Evolutionary conservation across 257 asterid species (phyloP).

Genomic region (Paulownia fortunei): DNA sequence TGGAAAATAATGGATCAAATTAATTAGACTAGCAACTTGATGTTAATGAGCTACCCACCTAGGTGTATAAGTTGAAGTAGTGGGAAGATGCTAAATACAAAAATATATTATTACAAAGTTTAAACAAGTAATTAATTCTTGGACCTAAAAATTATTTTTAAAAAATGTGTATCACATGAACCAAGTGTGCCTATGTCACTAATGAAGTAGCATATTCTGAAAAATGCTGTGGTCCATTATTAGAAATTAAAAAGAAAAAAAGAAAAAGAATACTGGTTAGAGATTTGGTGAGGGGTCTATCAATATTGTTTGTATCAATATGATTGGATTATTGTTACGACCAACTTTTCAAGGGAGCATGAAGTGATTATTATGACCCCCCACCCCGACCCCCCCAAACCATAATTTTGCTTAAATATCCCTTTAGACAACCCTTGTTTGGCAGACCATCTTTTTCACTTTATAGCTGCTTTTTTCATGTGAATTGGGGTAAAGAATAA

Average conservation of each 20-base stretch:
- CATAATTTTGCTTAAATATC: conserved; percentile 33
- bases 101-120: no score
- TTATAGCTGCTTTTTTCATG: conserved; percentile 34
- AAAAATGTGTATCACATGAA: no score
- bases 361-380: conserved; percentile 33
- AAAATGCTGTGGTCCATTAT: no score
- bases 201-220: no score
- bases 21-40: no score
- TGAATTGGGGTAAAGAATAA: conserved; percentile 8
- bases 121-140: no score
- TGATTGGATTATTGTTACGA: conserved; percentile 37
- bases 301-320: not conserved
- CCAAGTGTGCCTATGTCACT: no score
- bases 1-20: no score
- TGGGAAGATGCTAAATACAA: no score
- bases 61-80: no score
- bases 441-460: conserved; percentile 38
- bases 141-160: no score
- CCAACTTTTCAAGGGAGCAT: conserved; percentile 41
- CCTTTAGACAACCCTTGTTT: conserved; percentile 18
- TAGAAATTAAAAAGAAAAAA: not conserved
- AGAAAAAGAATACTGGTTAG: not conserved
- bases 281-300: conserved; percentile 29
- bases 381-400: conserved; percentile 13
- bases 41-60: no score